phyloP scores from a whole-genome alignment of 306 rosid species.

The Castanea crenata region DNA sequence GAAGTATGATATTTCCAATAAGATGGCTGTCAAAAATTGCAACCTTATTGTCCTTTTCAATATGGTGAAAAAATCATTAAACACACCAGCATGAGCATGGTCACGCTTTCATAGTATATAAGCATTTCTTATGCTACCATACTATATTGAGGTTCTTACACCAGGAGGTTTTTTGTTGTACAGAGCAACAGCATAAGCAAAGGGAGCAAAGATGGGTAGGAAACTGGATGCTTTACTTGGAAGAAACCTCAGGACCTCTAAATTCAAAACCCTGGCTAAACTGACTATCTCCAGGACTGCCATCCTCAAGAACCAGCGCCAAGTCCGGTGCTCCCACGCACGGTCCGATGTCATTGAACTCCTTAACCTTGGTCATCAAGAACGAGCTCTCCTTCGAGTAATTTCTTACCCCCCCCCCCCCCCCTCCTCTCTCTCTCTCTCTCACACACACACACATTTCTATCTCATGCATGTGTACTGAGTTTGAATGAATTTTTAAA shows the following conservation, averaged over 20 bases:
- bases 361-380: constrained; percentile 55
- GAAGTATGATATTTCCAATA: background rate
- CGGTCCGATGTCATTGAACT: constrained; percentile 53
- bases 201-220: constrained; percentile 45
- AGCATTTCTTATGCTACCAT: background rate
- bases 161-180: background rate
- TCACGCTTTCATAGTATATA: background rate
- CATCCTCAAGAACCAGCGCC: constrained; percentile 55
- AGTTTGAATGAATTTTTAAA: constrained; percentile 5
- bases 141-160: background rate
- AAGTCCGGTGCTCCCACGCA: constrained; percentile 42
- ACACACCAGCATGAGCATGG: background rate
- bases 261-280: constrained; percentile 37
- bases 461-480: background rate
- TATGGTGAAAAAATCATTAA: background rate
- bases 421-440: background rate
- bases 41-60: background rate
- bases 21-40: background rate
- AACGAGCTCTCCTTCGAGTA: constrained; percentile 64
- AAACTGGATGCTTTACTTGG: constrained; percentile 43
- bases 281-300: constrained; percentile 51
- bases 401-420: background rate
- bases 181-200: background rate
- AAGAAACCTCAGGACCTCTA: constrained; percentile 45
- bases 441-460: background rate